phyloP scores from a whole-genome alignment of 2,329 filamentous ascomycete species.

The Juglanconis juglandina region DNA sequence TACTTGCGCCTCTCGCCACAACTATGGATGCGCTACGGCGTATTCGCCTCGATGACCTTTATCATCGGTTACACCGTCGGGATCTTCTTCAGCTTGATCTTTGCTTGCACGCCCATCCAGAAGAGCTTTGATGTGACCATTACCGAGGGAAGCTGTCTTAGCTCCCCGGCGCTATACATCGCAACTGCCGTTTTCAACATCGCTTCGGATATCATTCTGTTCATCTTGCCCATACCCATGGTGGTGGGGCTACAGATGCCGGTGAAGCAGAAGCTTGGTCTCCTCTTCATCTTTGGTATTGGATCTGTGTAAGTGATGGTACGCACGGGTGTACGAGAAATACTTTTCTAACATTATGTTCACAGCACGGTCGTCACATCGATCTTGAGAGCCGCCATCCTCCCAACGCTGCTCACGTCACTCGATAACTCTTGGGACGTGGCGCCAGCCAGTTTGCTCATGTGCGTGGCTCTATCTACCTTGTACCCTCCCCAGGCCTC shows the following conservation, averaged over 20 bases:
- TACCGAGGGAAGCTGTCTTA: constrained; percentile 37
- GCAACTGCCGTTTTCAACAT: constrained; percentile 46
- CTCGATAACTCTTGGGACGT: constrained; percentile 30
- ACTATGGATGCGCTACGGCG: constrained; percentile 29
- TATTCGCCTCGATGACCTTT: constrained; percentile 29
- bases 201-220: constrained; percentile 44
- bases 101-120: constrained; percentile 34
- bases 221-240: constrained; percentile 43
- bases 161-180: constrained; percentile 45
- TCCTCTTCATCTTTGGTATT: constrained; percentile 39
- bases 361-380: constrained; percentile 33
- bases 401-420: constrained; percentile 25
- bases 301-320: constrained; percentile 3
- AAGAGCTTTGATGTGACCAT: constrained; percentile 30
- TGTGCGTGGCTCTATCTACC: neutral
- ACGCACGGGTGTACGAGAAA: rapidly evolving
- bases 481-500: no score
- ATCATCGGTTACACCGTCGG: constrained; percentile 29
- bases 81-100: constrained; percentile 33
- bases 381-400: constrained; percentile 26
- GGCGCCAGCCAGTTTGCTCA: constrained; percentile 21
- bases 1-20: constrained; percentile 36
- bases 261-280: constrained; percentile 42
- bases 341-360: constrained; percentile 28
- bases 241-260: constrained; percentile 44